Evolutionary conservation across 139 green algal species (phyloP), one percentile per base, ranked within the genome.

Genomic region (Closterium sp.): DNA sequence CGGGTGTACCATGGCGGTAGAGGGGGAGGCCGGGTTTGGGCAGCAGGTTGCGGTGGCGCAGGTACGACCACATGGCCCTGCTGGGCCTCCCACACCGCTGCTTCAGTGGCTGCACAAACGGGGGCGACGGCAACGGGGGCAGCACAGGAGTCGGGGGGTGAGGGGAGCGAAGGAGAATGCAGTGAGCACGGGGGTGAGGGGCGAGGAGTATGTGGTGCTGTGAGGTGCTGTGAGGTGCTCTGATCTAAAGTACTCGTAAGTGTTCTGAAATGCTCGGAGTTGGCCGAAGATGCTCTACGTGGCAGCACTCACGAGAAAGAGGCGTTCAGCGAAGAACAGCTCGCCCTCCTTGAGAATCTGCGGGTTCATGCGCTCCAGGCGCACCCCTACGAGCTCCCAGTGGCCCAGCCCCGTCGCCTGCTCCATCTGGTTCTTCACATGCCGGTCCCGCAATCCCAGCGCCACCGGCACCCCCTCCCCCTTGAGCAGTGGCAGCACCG

Each of bases 261-360:
- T n/a, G n/a, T 7, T 62, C 7, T 62, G 42, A 62, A 7, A 13
- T 62, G 42, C 42, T 62, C 42, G 42, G 42, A 62, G 42, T 62
- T 62, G 42, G 5, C 7, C 42, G 42, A 7, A 62, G 42, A 13
- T 62, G 42, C 42, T 62, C n/a, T n/a, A n/a, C n/a, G n/a, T n/a
- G n/a, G n/a, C n/a, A n/a, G 9, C 85, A 87, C 85, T 38, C 73
- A 92, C 89, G 45, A 92, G 30, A 89, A 92, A 38, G 27, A 92
- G 70, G 31, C n/a, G 89, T 24, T 92, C 42, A 29, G 89, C 89
- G 70, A 89, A 92, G 70, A 92, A 92, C 6, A 92, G 62, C 22
- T 92, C 42, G 28, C 31, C 32, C 22, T 42, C 85, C 2, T 34
- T 29, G 7, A 92, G 89, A 45, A 92, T 92, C 86, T 92, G 89